Evolutionary conservation across 768 basidiomycete genomes (phyloP).

Genomic region (Auriscalpium orientale): DNA sequence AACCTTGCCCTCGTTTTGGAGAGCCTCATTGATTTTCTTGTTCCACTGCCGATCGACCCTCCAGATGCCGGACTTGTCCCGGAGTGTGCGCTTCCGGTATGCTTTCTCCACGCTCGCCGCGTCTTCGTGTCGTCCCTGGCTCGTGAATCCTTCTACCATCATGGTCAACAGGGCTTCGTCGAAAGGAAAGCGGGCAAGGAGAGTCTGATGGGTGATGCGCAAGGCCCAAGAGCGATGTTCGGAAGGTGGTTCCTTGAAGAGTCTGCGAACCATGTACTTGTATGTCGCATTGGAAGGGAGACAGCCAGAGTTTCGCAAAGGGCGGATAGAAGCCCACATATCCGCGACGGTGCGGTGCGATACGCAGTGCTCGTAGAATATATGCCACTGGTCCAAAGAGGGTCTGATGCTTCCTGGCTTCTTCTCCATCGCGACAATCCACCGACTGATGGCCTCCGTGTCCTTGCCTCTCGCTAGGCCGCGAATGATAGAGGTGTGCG

Average conservation of each 20-base stretch:
- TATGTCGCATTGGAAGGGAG: conserved; percentile 40
- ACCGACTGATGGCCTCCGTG: conserved; percentile 35
- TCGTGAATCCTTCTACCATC: conserved; percentile 15
- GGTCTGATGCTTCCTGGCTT: conserved; percentile 40
- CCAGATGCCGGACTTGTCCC: not conserved
- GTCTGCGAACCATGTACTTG: conserved; percentile 39
- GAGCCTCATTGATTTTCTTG: conserved; percentile 3
- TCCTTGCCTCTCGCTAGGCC: conserved; percentile 40
- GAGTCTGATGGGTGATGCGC: conserved; percentile 8
- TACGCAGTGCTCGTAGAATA: conserved; percentile 38
- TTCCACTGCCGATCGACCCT: not conserved
- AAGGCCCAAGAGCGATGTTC: conserved; percentile 6
- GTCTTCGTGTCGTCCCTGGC: conserved; percentile 1
- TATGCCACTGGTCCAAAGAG: conserved; percentile 46
- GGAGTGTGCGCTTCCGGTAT: conserved; percentile 7
- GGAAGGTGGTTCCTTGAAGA: conserved; percentile 21
- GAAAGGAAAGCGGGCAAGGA: conserved; percentile 10
- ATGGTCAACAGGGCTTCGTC: conserved; percentile 8
- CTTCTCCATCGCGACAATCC: conserved; percentile 47
- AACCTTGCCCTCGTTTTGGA: not conserved
- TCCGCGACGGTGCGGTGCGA: conserved; percentile 1
- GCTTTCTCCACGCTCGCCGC: conserved; percentile 11
- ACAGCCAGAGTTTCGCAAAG: conserved; percentile 32
- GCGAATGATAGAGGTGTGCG: conserved; percentile 43
- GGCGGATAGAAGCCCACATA: conserved; percentile 4